Evolutionary conservation across 208 protist species (phyloP).

Genomic region (Leishmania major): DNA sequence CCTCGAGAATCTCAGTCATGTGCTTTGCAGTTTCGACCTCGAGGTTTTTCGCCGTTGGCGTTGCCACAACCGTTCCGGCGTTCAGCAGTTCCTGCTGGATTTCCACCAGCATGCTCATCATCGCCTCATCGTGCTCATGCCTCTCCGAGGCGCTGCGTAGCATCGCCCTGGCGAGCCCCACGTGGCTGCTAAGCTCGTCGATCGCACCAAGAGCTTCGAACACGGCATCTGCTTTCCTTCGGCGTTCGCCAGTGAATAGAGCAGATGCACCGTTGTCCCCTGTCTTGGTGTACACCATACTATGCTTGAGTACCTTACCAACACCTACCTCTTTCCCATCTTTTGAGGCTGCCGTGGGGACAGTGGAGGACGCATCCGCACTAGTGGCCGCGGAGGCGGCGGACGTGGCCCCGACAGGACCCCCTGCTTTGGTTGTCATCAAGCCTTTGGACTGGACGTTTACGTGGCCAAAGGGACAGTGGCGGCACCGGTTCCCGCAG

Average conservation of each 20-base stretch:
- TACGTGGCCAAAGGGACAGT: constrained; percentile 60
- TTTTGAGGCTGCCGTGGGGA: background rate
- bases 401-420: background rate
- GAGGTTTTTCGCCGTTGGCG: constrained; percentile 35
- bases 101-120: constrained; percentile 35
- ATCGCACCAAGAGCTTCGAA: constrained; percentile 71
- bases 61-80: constrained; percentile 66
- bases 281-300: constrained; percentile 58
- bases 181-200: constrained; percentile 64
- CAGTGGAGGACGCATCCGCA: background rate
- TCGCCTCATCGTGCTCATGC: constrained; percentile 22
- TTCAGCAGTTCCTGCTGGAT: constrained; percentile 76
- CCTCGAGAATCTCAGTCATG: constrained; percentile 24
- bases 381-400: constrained; percentile 8
- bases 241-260: constrained; percentile 65
- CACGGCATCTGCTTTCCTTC: constrained; percentile 50
- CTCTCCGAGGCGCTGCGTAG: constrained; percentile 21
- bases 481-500: constrained; percentile 51
- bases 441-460: constrained; percentile 31
- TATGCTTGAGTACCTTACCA: constrained; percentile 17
- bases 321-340: background rate
- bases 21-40: constrained; percentile 15
- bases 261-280: constrained; percentile 67
- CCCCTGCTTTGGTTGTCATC: background rate
- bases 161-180: constrained; percentile 44